These are phyloP conservation scores for Hypoxylon sp. DNA, from an alignment of 2,329 filamentous ascomycete species.

Conservation along the genomic window DNA sequence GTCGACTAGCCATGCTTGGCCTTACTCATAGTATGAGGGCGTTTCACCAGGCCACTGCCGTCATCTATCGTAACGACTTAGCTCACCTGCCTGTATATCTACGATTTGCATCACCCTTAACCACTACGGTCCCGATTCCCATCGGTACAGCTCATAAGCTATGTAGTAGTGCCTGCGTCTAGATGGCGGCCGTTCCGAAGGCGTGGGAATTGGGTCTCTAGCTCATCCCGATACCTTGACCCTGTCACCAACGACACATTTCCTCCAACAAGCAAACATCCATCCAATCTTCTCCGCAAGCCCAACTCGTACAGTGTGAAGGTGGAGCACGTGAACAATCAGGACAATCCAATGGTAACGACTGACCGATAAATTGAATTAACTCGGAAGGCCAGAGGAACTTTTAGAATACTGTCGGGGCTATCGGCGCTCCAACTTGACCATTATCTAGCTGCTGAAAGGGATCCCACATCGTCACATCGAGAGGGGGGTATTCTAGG, in stretches of 20 bases:
- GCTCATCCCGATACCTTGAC: conserved; percentile 36
- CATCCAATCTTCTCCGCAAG: conserved; percentile 19
- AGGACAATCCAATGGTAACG: conserved; percentile 31
- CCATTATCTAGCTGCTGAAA: conserved; percentile 40
- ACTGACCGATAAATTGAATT: conserved; percentile 32
- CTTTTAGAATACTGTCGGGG: conserved; percentile 33
- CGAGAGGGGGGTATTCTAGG: conserved; percentile 38
- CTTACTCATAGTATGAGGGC: conserved; percentile 27
- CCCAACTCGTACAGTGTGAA: conserved; percentile 21
- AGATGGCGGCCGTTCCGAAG: conserved; percentile 39
- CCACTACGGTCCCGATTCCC: conserved; percentile 16
- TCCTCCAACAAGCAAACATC: conserved; percentile 37
- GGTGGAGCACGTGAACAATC: conserved; percentile 37
- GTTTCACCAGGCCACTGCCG: conserved; percentile 41
- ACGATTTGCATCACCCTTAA: conserved; percentile 24
- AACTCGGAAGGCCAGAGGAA: conserved; percentile 25
- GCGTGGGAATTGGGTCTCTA: conserved; percentile 39
- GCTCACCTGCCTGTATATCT: conserved; percentile 17
- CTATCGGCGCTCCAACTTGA: conserved; percentile 45
- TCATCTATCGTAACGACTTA: conserved; percentile 22
- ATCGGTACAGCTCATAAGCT: conserved; percentile 16
- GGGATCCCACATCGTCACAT: conserved; percentile 40
- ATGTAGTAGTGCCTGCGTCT: conserved; percentile 18
- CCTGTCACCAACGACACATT: conserved; percentile 33
- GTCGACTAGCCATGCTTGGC: conserved; percentile 39